phyloP scores from a whole-genome alignment of 495 filamentous ascomycete genomes.

The Amorphotheca resinae region DNA sequence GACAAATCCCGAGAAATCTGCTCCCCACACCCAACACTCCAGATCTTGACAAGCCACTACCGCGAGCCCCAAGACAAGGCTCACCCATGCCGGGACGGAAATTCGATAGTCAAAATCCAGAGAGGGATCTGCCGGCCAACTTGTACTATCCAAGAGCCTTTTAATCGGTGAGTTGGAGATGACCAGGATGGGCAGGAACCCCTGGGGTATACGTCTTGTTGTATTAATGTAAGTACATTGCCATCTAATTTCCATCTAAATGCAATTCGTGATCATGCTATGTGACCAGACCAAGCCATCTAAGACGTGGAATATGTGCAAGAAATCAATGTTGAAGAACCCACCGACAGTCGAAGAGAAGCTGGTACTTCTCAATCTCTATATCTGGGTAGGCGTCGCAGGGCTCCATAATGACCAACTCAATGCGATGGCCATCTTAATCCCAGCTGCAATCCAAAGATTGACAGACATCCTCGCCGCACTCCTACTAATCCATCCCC shows the following conservation, averaged over 20 bases:
- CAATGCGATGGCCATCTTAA: slow-evolving; percentile 34
- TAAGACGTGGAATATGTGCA: neutral
- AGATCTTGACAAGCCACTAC: neutral
- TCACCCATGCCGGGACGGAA: neutral
- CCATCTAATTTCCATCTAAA: neutral
- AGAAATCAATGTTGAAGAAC: neutral
- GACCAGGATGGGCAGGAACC: neutral
- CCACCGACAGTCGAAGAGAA: neutral
- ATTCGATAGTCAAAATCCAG: neutral
- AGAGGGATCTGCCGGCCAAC: neutral
- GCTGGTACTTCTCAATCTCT: neutral
- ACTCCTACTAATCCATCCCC: slow-evolving; percentile 50
- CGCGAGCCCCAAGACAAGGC: neutral
- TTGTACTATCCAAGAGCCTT: neutral
- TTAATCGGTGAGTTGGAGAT: neutral
- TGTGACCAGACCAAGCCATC: neutral
- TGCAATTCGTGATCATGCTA: neutral
- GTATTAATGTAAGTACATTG: neutral
- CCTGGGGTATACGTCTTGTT: neutral
- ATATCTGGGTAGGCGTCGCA: slow-evolving; percentile 1
- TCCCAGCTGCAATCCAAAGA: slow-evolving; percentile 45
- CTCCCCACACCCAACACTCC: neutral
- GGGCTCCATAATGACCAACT: slow-evolving; percentile 18
- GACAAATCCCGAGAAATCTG: neutral
- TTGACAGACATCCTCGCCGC: slow-evolving; percentile 39